Base-by-base conservation (phyloP, 2,329 filamentous ascomycete species). In the Calonectria hongkongensis region DNA sequence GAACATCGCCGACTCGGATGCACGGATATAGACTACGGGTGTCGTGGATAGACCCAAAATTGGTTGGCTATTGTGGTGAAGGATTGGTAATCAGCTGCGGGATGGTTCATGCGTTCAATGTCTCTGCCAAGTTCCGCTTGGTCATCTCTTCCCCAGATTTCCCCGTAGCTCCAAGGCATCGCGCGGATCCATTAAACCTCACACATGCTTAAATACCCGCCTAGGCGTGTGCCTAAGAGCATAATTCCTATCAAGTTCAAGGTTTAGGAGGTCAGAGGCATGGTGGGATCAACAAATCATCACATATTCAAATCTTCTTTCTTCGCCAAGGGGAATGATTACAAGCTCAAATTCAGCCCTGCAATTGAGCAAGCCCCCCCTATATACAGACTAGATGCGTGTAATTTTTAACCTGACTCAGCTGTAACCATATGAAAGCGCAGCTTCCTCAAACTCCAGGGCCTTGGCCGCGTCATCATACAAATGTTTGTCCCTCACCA, bases 1-100 rank as follows among this genome's bases (percentile, higher is more conserved):
- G 69, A 71, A 43, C 27, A 21, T 28, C 47, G 54, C 51, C 62
- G 68, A 48, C 63, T 30, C 65, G 72, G 72, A 71, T 68, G 68
- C 64, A 18, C 72, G 68, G 71, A 73, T 70, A 73, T 73, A 67
- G 30, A 13, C 36, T 13, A 10, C 54, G 36, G 66, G 39, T 33
- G 47, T 21, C 25, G 8, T 39, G 33, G 28, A 54, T 30, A 51
- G 30, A 33, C 50, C 28, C 51, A 16, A n/a, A 15, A 33, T 7
- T 30, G 18, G 36, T n/a, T 16, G 18, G 33, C 33, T 33, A 28
- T 3, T 45, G 58, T 63, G 41, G 28, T 7, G 25, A 30, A 58
- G 54, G 51, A 72, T 58, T 72, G 66, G 66, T 70, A 72, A 72
- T 58, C 60, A 10, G 43, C 43, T 36, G 48, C 30, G 56, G 48